Evolutionary conservation across 2,329 filamentous ascomycete species (phyloP).

Genomic region (Alternaria sp.): DNA sequence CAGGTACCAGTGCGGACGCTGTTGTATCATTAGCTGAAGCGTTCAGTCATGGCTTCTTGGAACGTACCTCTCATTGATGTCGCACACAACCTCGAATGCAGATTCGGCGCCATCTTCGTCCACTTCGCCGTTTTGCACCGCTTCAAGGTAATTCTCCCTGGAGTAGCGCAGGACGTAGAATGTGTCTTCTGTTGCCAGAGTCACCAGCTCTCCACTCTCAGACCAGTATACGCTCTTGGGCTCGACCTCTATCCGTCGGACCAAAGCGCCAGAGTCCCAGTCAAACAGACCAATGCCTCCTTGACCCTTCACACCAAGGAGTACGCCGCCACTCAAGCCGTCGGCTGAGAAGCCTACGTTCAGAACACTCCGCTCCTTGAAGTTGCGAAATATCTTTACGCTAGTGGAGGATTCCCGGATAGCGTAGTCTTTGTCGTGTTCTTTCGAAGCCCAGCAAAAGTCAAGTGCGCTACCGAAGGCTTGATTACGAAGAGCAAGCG

Average conservation of each 20-base stretch:
- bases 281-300: slow-evolving; percentile 96
- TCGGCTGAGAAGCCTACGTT: slow-evolving; percentile 97
- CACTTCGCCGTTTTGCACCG: slow-evolving; percentile 79
- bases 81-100: slow-evolving; percentile 94
- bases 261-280: slow-evolving; percentile 88
- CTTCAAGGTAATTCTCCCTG: slow-evolving; percentile 84
- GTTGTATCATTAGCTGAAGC: slow-evolving; percentile 23
- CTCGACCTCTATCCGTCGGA: slow-evolving; percentile 87
- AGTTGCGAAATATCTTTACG: slow-evolving; percentile 98
- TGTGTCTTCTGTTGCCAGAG: slow-evolving; percentile 91
- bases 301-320: slow-evolving; percentile 93
- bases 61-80: slow-evolving; percentile 85
- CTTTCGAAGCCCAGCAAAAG: slow-evolving; percentile 96
- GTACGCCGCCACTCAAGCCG: slow-evolving; percentile 83
- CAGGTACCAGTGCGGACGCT: slow-evolving; percentile 94
- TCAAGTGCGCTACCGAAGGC: slow-evolving; percentile 94
- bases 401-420: slow-evolving; percentile 94
- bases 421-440: slow-evolving; percentile 97
- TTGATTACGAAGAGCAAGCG: slow-evolving; percentile 95
- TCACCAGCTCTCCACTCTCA: slow-evolving; percentile 91
- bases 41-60: slow-evolving; percentile 23
- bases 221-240: slow-evolving; percentile 89
- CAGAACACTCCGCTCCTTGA: slow-evolving; percentile 90
- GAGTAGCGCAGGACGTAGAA: slow-evolving; percentile 95
- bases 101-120: slow-evolving; percentile 94